Evolutionary conservation across 495 filamentous ascomycete genomes (phyloP).

Genomic region (Aspergillus baeticus): DNA sequence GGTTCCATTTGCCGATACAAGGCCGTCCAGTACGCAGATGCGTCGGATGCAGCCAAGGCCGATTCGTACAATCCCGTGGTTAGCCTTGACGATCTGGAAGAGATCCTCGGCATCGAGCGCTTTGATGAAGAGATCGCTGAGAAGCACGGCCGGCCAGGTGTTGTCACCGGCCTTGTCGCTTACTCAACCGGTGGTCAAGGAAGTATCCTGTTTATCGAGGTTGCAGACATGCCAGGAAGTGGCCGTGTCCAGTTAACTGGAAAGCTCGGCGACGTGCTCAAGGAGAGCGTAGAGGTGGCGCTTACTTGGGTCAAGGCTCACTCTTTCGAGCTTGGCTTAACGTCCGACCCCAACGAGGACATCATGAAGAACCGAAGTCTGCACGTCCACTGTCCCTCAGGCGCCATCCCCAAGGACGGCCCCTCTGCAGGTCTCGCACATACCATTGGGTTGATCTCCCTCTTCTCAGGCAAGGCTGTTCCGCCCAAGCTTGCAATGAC

Average conservation of each 20-base stretch:
- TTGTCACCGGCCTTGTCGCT: slow-evolving; percentile 97
- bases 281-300: slow-evolving; percentile 95
- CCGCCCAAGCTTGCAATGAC: slow-evolving; percentile 97
- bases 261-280: slow-evolving; percentile 96
- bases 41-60: slow-evolving; percentile 70
- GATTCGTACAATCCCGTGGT: slow-evolving; percentile 74
- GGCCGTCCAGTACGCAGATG: slow-evolving; percentile 90
- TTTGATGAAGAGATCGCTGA: slow-evolving; percentile 97
- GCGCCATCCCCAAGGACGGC: slow-evolving; percentile 93
- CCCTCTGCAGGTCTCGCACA: slow-evolving; percentile 89
- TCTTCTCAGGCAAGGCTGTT: slow-evolving; percentile 86
- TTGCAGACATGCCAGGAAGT: slow-evolving; percentile 93
- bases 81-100: slow-evolving; percentile 75
- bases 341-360: slow-evolving; percentile 76
- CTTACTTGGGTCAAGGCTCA: slow-evolving; percentile 96
- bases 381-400: slow-evolving; percentile 94
- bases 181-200: slow-evolving; percentile 91
- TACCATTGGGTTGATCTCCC: slow-evolving; percentile 85
- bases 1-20: slow-evolving; percentile 93
- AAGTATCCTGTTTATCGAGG: slow-evolving; percentile 97
- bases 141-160: slow-evolving; percentile 80
- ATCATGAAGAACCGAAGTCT: slow-evolving; percentile 95
- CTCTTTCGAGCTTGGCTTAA: slow-evolving; percentile 86
- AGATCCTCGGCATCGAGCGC: slow-evolving; percentile 88
- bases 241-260: slow-evolving; percentile 96